These are phyloP conservation scores for Exophiala calicioides DNA, from an alignment of 2,329 filamentous ascomycete species.

Conservation along the genomic window DNA sequence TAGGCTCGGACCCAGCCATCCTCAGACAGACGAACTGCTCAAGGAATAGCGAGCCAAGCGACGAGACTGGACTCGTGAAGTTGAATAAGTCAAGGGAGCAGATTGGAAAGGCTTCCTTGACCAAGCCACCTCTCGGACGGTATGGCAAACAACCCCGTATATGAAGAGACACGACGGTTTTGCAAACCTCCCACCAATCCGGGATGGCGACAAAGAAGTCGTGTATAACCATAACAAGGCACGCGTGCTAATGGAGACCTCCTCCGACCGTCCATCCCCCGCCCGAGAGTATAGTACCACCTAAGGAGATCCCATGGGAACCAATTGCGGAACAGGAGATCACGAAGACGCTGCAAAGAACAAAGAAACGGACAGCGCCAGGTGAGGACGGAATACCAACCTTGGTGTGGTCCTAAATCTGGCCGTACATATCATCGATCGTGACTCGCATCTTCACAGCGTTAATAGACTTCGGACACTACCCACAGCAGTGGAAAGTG, in stretches of 20 bases:
- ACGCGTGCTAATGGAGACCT: slow-evolving; percentile 23
- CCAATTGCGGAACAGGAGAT: slow-evolving; percentile 27
- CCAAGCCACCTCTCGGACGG: slow-evolving; percentile 22
- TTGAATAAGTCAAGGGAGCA: slow-evolving; percentile 6
- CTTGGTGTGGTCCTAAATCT: slow-evolving; percentile 27
- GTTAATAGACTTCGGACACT: no score
- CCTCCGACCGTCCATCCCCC: slow-evolving; percentile 23
- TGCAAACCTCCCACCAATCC: slow-evolving; percentile 24
- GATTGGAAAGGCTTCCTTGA: slow-evolving; percentile 33
- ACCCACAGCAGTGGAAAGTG: no score
- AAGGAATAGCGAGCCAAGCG: slow-evolving; percentile 9
- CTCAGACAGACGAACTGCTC: slow-evolving; percentile 16
- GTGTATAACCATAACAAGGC: slow-evolving; percentile 29
- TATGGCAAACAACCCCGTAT: slow-evolving; percentile 29
- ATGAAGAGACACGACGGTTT: slow-evolving; percentile 20
- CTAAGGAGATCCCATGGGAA: slow-evolving; percentile 24
- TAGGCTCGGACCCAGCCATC: slow-evolving; percentile 7
- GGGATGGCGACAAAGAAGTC: slow-evolving; percentile 18
- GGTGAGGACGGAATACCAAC: slow-evolving; percentile 27
- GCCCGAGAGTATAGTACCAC: slow-evolving; percentile 4
- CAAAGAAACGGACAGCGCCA: slow-evolving; percentile 27
- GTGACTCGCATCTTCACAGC: no score
- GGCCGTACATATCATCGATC: no score
- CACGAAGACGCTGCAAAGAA: slow-evolving; percentile 12
- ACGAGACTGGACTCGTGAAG: slow-evolving; percentile 27